Evolutionary conservation across 106 monocot genomes (phyloP).

Genomic region (Platanthera zijinensis): DNA sequence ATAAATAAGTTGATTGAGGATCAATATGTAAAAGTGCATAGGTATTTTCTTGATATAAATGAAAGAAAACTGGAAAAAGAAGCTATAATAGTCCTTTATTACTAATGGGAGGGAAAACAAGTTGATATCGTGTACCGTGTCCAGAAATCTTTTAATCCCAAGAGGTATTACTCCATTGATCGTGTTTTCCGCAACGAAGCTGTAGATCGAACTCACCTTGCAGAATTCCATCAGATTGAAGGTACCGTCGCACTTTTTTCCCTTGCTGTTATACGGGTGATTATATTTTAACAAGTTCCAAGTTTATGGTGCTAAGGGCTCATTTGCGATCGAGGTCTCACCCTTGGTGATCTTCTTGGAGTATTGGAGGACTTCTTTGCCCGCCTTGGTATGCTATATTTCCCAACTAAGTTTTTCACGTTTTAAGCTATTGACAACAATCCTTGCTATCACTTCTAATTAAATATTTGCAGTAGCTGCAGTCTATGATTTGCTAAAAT

Average conservation of each 20-base stretch:
- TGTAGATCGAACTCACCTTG: slow-evolving; percentile 95
- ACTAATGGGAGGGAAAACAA: background rate
- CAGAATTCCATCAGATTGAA: slow-evolving; percentile 97
- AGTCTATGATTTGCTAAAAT: background rate
- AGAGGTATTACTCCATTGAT: slow-evolving; percentile 89
- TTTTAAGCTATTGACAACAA: background rate
- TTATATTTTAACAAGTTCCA: background rate
- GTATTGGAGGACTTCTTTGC: slow-evolving; percentile 89
- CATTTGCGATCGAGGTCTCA: slow-evolving; percentile 85
- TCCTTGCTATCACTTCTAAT: background rate
- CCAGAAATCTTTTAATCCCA: slow-evolving; percentile 71
- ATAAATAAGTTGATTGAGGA: background rate
- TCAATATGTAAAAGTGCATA: background rate
- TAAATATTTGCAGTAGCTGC: background rate
- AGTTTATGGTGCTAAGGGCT: slow-evolving; percentile 37
- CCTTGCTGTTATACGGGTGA: background rate
- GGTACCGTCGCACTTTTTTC: slow-evolving; percentile 20
- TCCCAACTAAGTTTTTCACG: background rate
- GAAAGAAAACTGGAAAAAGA: background rate
- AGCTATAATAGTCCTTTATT: background rate
- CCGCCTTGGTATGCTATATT: slow-evolving; percentile 55
- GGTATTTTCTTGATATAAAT: background rate
- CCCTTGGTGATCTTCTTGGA: slow-evolving; percentile 87
- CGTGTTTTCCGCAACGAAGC: slow-evolving; percentile 98
- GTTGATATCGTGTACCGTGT: background rate